Base-by-base conservation (phyloP, 2,329 filamentous ascomycete genomes). In the Diaporthe capsici region DNA sequence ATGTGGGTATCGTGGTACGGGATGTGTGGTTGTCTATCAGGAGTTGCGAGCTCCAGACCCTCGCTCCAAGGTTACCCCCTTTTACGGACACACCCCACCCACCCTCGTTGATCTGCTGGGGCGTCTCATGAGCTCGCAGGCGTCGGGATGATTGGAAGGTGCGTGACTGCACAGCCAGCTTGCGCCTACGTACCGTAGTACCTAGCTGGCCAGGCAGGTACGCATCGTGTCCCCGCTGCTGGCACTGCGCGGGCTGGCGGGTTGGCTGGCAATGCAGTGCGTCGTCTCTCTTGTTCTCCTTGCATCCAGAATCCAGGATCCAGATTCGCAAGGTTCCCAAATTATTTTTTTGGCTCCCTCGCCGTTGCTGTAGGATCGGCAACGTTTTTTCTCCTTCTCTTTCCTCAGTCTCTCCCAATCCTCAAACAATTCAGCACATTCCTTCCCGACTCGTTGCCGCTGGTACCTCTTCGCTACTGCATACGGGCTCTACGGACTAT, bases 321-420 rank as follows among this genome's bases (percentile, higher is more conserved):
- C 71, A 53, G 58, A n/a, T 65, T 55, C 60, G n/a, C 57, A 65
- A 75, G 61, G 70, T 73, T 60, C 75, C 75, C 68, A 65, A 65
- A 31, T 31, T 31, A 31, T 55, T 61, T 74, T 76, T 68, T 60
- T 73, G 63, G n/a, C 37, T 65, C 47, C 42, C 39, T 70, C 65
- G 34, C 65, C 49, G n/a, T 70, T 70, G 65, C 63, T 67, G 74
- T 31, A 44, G 20, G 76, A 77, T 77, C 73, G 76, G 49, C 71
- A 75, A 58, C 76, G 61, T 75, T 75, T 75, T 65, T 71, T 65
- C 70, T 63, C 49, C 55, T 63, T 72, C 72, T 74, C 72, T 53
- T 58, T 57, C 37, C 47, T 63, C 71, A 63, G n/a, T 42, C 31
- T 39, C 51, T 37, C 58, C 61, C 60, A 57, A 49, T 31, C 20